Conservation (phyloP, 257 asterid genomes). For the Cynanchum wilfordii region DNA sequence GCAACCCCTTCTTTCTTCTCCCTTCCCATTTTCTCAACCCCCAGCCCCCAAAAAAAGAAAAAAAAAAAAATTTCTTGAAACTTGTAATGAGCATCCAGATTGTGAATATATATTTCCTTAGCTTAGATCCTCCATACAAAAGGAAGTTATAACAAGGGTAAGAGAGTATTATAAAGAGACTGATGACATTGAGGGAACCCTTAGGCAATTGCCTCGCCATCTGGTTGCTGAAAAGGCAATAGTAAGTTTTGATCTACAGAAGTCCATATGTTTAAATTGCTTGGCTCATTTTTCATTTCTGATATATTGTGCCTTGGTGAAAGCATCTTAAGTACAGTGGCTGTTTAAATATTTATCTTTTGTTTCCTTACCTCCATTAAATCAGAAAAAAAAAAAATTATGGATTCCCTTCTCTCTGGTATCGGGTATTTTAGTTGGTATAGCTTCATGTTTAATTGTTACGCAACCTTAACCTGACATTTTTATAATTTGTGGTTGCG, state of each 20-base stretch:
- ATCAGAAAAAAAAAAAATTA: too few relatives aligned
- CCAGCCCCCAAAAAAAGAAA: too few relatives aligned
- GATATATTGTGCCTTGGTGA: background rate
- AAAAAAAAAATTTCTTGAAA: background rate
- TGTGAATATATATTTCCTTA: conserved; percentile 33
- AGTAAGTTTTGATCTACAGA: conserved; percentile 41
- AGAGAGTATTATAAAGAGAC: conserved; percentile 82
- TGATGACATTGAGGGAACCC: conserved; percentile 76
- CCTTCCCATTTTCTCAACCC: background rate
- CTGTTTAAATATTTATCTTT: background rate
- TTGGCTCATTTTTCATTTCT: conserved; percentile 4
- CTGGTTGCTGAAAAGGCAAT: conserved; percentile 90
- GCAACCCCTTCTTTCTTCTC: background rate
- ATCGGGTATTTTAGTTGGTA: background rate
- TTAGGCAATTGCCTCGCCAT: conserved; percentile 78
- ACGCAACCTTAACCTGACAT: background rate
- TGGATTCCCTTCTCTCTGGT: background rate
- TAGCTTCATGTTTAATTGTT: background rate
- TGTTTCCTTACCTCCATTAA: too few relatives aligned
- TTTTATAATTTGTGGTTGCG: background rate
- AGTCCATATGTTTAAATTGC: background rate
- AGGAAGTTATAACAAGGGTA: conserved; percentile 47
- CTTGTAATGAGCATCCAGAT: conserved; percentile 3
- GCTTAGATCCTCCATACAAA: conserved; percentile 56
- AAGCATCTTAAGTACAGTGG: background rate